These are phyloP conservation scores for Candida dubliniensis DNA, from an alignment of 1,139 yeast genomes.

Conservation along the genomic window DNA sequence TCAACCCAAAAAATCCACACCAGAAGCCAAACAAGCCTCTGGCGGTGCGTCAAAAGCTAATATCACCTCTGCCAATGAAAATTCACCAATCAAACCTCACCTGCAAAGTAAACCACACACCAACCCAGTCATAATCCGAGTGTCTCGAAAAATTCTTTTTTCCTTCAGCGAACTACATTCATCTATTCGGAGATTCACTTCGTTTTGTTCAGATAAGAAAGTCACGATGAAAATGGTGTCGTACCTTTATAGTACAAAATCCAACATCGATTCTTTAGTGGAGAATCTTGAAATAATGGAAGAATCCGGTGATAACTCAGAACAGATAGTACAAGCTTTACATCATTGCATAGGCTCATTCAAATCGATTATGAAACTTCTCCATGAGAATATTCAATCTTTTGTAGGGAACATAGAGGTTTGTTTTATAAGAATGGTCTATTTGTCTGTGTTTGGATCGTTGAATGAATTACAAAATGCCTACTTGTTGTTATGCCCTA, in stretches of 20 bases:
- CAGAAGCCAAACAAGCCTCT: constrained; percentile 5
- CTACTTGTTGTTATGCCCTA: constrained; percentile 54
- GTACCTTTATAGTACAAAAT: constrained; percentile 53
- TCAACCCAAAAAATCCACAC: constrained; percentile 10
- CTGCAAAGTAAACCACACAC: constrained; percentile 17
- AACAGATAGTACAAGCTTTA: constrained; percentile 31
- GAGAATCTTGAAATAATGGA: constrained; percentile 61
- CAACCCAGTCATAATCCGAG: constrained; percentile 39
- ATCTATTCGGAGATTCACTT: constrained; percentile 63
- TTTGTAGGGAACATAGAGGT: constrained; percentile 62
- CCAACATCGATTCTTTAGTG: constrained; percentile 58
- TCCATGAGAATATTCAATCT: constrained; percentile 47
- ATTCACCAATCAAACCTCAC: constrained; percentile 11
- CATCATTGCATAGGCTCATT: constrained; percentile 45
- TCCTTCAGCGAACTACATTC: constrained; percentile 71
- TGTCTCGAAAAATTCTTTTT: constrained; percentile 57
- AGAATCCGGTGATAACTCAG: constrained; percentile 34
- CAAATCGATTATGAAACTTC: constrained; percentile 48
- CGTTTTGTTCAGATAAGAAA: constrained; percentile 65
- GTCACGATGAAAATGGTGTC: constrained; percentile 60
- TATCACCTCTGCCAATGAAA: constrained; percentile 2
- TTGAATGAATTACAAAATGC: constrained; percentile 77
- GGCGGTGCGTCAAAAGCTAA: background rate
- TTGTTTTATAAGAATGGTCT: constrained; percentile 69
- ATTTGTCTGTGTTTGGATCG: constrained; percentile 70